Conservation (phyloP, 192 early-diverging fungal species). For the Pilobolus umbonatus region DNA sequence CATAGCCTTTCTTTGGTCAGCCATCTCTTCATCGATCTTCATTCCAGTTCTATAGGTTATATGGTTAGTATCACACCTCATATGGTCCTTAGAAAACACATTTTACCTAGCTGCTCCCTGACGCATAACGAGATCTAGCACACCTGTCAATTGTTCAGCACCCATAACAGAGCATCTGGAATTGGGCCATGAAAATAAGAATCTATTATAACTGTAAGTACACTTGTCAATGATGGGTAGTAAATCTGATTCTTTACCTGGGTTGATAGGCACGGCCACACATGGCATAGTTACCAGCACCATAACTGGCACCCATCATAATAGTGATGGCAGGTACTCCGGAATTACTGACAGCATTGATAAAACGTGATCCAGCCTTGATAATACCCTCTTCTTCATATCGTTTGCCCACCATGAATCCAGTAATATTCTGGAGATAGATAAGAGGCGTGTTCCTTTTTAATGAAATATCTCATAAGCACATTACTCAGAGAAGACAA, state of each 20-base stretch:
- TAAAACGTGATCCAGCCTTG: constrained; percentile 62
- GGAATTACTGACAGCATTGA: constrained; percentile 63
- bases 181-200: constrained; percentile 70
- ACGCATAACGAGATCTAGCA: constrained; percentile 63
- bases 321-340: constrained; percentile 55
- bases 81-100: background rate
- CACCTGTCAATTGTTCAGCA: constrained; percentile 61
- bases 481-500: background rate
- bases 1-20: constrained; percentile 37
- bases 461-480: background rate
- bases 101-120: constrained; percentile 52
- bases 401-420: constrained; percentile 66
- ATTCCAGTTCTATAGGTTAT: constrained; percentile 33
- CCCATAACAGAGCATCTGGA: constrained; percentile 67
- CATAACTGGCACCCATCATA: constrained; percentile 64
- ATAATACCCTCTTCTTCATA: constrained; percentile 68
- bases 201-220: constrained; percentile 23
- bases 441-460: constrained; percentile 51
- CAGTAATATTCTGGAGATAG: constrained; percentile 65
- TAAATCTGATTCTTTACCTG: constrained; percentile 20
- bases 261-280: constrained; percentile 61
- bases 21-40: constrained; percentile 49
- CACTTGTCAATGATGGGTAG: background rate
- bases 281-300: constrained; percentile 71
- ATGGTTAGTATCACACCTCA: background rate